These are phyloP conservation scores for Solanum hybrid DNA, from an alignment of 305 asterid genomes.

Conservation along the genomic window DNA sequence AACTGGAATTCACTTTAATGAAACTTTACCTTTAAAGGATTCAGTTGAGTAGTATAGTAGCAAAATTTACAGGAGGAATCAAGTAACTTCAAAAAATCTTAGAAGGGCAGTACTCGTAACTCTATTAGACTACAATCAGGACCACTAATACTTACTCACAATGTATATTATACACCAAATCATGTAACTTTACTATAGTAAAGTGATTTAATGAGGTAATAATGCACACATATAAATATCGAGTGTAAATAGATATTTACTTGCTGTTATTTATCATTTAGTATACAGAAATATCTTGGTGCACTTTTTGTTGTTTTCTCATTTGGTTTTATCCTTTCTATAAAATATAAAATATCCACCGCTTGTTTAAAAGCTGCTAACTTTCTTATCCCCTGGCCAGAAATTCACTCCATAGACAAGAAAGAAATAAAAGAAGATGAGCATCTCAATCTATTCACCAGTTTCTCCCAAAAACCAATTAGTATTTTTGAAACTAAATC, in stretches of 20 bases:
- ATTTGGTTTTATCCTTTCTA: not conserved
- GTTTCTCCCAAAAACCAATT: slow-evolving; percentile 17
- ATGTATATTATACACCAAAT: not conserved
- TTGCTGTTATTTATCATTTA: not conserved
- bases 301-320: not conserved
- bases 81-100: not conserved
- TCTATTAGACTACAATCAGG: not conserved
- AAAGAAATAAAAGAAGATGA: slow-evolving; percentile 22
- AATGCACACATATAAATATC: not conserved
- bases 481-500: slow-evolving; percentile 28
- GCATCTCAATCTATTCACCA: slow-evolving; percentile 40
- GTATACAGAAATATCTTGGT: not conserved
- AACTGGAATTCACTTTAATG: not conserved
- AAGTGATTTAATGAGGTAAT: not conserved
- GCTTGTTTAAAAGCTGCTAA: not conserved
- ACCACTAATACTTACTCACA: not conserved
- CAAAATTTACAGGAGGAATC: not conserved
- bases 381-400: not conserved
- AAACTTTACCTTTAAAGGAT: not conserved
- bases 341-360: not conserved
- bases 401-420: not conserved
- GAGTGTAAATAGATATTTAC: not conserved
- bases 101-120: not conserved
- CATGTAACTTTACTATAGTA: not conserved
- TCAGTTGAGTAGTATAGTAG: not conserved